Conservation (phyloP, 2,329 filamentous ascomycete species). For the Alternaria ethzedia region DNA sequence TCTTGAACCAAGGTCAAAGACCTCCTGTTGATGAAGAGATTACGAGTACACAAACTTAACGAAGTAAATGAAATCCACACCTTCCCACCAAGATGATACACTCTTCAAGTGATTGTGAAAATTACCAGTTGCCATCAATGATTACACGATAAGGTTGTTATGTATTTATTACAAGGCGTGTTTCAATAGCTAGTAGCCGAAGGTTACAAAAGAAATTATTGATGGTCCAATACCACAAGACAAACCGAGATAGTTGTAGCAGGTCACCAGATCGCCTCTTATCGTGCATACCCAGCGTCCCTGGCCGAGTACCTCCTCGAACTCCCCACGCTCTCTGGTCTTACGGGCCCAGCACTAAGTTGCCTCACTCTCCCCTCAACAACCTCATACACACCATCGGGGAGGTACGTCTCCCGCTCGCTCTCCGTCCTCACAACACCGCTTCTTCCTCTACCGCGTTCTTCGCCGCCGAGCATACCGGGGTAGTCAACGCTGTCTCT, state of each 20-base stretch:
- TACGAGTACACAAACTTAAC: not conserved
- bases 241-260: not conserved
- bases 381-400: slow-evolving; percentile 13
- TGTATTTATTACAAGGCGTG: not conserved
- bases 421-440: not conserved
- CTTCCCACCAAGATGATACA: not conserved
- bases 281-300: slow-evolving; percentile 6
- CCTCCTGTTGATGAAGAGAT: not conserved
- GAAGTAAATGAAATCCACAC: not conserved
- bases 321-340: not conserved
- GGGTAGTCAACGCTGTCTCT: not conserved
- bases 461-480: not conserved
- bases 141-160: not conserved
- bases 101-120: not conserved
- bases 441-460: not conserved
- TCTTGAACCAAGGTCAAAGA: not conserved
- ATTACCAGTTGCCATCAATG: not conserved
- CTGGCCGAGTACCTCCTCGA: not conserved
- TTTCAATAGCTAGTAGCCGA: not conserved
- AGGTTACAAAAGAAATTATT: not conserved
- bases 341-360: not conserved
- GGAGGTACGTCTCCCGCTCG: slow-evolving; percentile 5
- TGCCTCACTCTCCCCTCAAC: slow-evolving; percentile 8
- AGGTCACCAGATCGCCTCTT: not conserved
- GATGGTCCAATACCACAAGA: not conserved